A percentile compares a stretch with the other conserved stretches of the same genome.
phyloP scores from a whole-genome alignment of 78 protist genomes.

The Chrysochromulina tobinii region DNA sequence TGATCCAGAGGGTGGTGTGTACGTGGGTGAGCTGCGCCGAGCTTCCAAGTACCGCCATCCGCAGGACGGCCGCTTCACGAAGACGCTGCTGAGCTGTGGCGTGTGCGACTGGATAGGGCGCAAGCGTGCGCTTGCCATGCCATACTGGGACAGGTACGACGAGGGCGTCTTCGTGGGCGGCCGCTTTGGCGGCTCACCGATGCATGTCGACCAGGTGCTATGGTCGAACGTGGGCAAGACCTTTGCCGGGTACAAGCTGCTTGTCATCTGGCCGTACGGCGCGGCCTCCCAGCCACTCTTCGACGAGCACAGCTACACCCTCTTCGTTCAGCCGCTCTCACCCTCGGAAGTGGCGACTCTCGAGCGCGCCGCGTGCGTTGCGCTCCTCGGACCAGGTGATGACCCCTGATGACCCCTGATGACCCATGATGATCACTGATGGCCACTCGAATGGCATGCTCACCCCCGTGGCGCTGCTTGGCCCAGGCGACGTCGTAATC shows the following conservation, averaged over 20 bases:
- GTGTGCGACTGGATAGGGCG: background rate
- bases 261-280: conserved; percentile 39
- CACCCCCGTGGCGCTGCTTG: background rate
- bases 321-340: background rate
- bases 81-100: background rate
- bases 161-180: conserved; percentile 51
- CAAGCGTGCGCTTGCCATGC: background rate
- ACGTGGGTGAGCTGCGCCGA: background rate
- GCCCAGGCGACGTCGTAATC: conserved; percentile 21
- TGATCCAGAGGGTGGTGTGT: background rate
- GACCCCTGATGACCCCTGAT: too few relatives aligned
- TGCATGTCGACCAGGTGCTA: conserved; percentile 47
- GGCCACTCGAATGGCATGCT: too few relatives aligned
- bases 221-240: conserved; percentile 51
- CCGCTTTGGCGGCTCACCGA: background rate
- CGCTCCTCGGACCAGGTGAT: too few relatives aligned
- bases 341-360: background rate
- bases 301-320: background rate
- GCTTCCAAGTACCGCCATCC: background rate
- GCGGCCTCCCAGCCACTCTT: background rate
- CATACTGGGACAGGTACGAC: conserved; percentile 14
- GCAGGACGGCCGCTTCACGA: background rate
- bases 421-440: too few relatives aligned
- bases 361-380: background rate
- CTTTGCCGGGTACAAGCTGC: conserved; percentile 20